Conservation (phyloP, 2,329 filamentous ascomycete species). For the Colletotrichum camelliae region DNA sequence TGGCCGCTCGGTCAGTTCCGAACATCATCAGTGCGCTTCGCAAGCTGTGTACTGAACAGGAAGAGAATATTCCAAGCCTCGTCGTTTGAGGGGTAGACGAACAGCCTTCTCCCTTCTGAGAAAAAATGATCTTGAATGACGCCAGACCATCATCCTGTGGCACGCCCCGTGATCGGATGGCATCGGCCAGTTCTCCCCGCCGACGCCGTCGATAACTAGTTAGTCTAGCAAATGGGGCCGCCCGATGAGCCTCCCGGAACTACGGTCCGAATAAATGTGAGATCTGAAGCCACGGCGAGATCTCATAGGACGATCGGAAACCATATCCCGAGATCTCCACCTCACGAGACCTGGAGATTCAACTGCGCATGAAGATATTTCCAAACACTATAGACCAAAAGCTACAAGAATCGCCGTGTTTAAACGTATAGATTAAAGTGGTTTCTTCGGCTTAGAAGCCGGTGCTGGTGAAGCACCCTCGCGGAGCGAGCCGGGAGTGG, state of each 20-base stretch:
- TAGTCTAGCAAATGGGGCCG: neutral
- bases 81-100: neutral
- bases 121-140: neutral
- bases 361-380: neutral
- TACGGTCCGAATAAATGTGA: neutral
- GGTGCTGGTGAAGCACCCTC: neutral
- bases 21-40: neutral
- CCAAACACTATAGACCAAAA: neutral
- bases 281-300: neutral
- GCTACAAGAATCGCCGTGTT: neutral
- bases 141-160: neutral
- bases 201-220: neutral
- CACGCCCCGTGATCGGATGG: neutral
- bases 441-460: no score
- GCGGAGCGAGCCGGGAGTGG: neutral
- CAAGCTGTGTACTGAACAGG: neutral
- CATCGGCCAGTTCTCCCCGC: neutral
- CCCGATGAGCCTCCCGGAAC: neutral
- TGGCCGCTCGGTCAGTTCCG: neutral
- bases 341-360: neutral
- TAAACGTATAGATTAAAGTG: neutral
- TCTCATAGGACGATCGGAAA: conserved; percentile 8
- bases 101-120: neutral
- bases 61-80: neutral
- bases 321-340: conserved; percentile 4